phyloP scores from a whole-genome alignment of 257 asterid species.

The Fraxinus cuspidata region DNA sequence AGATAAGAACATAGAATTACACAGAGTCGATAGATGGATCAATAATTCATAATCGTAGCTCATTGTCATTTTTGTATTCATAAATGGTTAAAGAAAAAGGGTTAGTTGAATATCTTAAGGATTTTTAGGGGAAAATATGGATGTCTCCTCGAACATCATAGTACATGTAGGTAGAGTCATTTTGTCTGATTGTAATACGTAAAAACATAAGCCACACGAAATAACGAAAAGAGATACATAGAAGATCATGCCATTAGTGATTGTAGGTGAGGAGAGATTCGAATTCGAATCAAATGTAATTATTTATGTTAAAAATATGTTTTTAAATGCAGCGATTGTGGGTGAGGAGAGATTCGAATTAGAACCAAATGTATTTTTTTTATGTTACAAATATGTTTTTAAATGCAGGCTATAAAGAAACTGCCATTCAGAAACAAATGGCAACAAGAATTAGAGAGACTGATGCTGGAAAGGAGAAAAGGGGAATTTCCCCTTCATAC shows the following conservation, averaged over 20 bases:
- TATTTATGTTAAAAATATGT: not conserved
- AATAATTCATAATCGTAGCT: too few species aligned
- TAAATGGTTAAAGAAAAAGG: not conserved
- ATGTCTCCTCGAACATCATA: too few species aligned
- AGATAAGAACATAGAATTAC: not conserved
- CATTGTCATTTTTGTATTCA: not conserved
- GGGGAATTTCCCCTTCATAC: conserved; percentile 47
- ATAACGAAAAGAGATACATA: too few species aligned
- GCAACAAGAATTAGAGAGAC: conserved; percentile 51
- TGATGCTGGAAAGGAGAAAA: conserved; percentile 53
- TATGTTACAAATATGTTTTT: not conserved
- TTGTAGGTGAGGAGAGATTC: not conserved
- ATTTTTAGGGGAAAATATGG: too few species aligned
- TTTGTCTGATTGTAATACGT: too few species aligned
- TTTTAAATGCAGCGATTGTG: conserved; percentile 18
- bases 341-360: not conserved
- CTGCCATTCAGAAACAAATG: conserved; percentile 31
- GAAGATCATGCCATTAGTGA: not conserved
- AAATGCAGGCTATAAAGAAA: conserved; percentile 31
- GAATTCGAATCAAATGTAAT: not conserved
- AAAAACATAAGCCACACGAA: too few species aligned
- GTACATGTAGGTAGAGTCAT: too few species aligned
- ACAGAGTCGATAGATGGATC: not conserved
- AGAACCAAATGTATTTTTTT: not conserved
- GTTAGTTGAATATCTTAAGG: too few species aligned